Percentiles rank a stretch among this genome's conserved stretches.
Evolutionary conservation across 139 green algal species (phyloP).

Genomic region (Chlorella vulgaris): DNA sequence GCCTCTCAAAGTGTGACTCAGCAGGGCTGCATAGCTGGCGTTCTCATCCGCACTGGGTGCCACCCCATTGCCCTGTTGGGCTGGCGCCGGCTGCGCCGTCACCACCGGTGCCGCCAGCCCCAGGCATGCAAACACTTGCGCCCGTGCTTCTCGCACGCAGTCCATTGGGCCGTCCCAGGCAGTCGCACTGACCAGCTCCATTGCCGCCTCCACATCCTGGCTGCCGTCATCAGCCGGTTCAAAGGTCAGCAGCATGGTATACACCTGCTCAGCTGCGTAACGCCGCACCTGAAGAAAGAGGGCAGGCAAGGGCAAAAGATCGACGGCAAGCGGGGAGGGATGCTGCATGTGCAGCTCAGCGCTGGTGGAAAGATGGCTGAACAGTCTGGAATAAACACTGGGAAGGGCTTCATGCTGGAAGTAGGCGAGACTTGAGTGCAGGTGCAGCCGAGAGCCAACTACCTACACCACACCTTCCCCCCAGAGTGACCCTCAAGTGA

Average conservation of each 20-base stretch:
- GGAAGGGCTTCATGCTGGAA: too few relatives aligned
- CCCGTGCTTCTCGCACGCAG: constrained; percentile 29
- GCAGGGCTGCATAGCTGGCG: constrained; percentile 2
- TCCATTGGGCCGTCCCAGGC: constrained; percentile 74
- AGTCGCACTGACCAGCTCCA: constrained; percentile 58
- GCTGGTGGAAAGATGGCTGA: too few relatives aligned
- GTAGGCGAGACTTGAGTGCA: too few relatives aligned
- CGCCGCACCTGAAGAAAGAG: constrained; percentile 60
- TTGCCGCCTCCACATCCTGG: constrained; percentile 40
- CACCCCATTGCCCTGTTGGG: background rate
- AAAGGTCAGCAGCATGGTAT: constrained; percentile 74
- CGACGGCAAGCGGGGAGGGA: background rate
- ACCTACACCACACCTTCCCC: too few relatives aligned
- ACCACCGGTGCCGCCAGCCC: constrained; percentile 7
- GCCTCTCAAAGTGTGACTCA: constrained; percentile 1
- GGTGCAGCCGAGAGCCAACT: too few relatives aligned
- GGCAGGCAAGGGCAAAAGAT: background rate
- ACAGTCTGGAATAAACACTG: too few relatives aligned
- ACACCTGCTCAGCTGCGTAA: constrained; percentile 83
- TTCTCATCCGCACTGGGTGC: background rate
- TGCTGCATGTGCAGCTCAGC: too few relatives aligned
- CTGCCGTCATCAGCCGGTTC: constrained; percentile 48
- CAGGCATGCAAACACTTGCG: constrained; percentile 10
- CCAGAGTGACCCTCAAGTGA: too few relatives aligned
- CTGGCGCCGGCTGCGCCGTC: background rate